Evolutionary conservation across 148 eudicot genomes (phyloP).

Genomic region (Heliosperma pusillum): DNA sequence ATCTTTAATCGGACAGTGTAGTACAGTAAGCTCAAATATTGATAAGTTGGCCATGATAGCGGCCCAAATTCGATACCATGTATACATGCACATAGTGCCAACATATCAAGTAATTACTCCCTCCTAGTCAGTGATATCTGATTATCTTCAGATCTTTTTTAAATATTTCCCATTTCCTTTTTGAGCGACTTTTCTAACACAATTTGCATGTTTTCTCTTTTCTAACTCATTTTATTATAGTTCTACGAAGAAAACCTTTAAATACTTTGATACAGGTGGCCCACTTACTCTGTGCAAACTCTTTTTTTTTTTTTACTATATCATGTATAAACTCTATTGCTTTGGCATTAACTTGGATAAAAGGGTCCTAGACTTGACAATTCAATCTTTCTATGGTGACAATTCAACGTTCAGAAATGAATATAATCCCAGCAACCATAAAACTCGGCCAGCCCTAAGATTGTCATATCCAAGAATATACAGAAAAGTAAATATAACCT

Average conservation of each 20-base stretch:
- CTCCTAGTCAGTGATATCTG: no score
- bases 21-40: no score
- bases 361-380: not conserved
- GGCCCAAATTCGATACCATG: not conserved
- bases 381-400: not conserved
- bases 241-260: not conserved
- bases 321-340: not conserved
- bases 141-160: no score
- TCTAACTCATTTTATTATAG: not conserved
- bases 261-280: not conserved
- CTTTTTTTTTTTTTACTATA: not conserved
- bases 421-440: not conserved
- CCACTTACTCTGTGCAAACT: not conserved
- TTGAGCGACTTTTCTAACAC: no score
- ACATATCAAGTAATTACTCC: no score
- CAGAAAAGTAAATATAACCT: slow-evolving; percentile 40
- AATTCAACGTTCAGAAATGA: not conserved
- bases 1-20: no score
- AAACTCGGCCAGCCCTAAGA: not conserved
- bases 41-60: no score
- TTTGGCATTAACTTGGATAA: not conserved
- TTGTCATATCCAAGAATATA: not conserved
- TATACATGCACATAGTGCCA: not conserved
- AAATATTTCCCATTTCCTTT: not conserved
- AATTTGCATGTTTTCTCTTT: not conserved